Evolutionary conservation across 352 stramenopile genomes (phyloP).

Genomic region (Pythium insidiosum): DNA sequence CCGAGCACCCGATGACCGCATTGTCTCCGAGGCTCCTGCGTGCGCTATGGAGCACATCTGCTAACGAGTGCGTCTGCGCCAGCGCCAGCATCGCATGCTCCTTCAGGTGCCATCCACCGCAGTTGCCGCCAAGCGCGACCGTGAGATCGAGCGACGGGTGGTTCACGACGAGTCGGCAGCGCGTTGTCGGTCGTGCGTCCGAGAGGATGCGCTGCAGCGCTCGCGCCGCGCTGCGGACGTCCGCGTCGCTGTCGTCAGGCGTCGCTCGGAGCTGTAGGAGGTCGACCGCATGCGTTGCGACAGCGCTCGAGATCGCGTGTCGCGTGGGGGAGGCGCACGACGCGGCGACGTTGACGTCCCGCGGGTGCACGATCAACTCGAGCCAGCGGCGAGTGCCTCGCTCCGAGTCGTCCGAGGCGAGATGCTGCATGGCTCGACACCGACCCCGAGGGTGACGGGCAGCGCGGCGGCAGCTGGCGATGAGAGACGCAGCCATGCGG

Average conservation of each 20-base stretch:
- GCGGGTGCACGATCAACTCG: constrained; percentile 20
- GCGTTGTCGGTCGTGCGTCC: not conserved
- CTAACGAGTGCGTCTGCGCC: too few species aligned
- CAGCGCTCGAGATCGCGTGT: not conserved
- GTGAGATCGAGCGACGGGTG: constrained; percentile 6
- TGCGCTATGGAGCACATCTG: not conserved
- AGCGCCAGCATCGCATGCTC: constrained; percentile 3
- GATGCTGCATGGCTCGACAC: too few species aligned
- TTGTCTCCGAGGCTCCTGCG: not conserved
- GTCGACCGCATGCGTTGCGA: too few species aligned
- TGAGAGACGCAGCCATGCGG: too few species aligned
- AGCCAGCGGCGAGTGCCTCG: constrained; percentile 15
- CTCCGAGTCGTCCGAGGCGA: too few species aligned
- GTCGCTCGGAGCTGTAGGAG: constrained; percentile 21
- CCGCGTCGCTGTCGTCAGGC: constrained; percentile 1
- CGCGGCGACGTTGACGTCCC: constrained; percentile 6
- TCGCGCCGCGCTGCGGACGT: constrained; percentile 1
- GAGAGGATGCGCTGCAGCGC: not conserved
- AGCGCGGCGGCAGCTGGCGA: too few species aligned
- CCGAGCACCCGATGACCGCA: constrained; percentile 25
- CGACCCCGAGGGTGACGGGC: too few species aligned
- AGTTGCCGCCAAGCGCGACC: too few species aligned
- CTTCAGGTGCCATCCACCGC: constrained; percentile 17
- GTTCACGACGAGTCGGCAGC: constrained; percentile 6
- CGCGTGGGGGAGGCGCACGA: not conserved